Base-by-base conservation (phyloP, 108 stramenopile genomes). In the Asterionellopsis glacialis region DNA sequence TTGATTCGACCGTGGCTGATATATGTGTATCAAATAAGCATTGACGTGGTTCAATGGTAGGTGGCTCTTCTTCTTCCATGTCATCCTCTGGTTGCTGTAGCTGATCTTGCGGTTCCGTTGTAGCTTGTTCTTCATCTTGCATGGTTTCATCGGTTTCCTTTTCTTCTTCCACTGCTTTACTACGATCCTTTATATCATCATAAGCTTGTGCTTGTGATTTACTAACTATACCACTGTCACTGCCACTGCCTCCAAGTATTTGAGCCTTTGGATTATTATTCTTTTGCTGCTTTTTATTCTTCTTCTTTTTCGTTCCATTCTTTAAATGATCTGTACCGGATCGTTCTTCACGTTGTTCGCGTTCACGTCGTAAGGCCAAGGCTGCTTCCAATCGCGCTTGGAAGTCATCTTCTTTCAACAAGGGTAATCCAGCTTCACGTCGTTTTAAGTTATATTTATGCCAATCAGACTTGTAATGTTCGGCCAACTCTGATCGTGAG, bases 391-490 rank as follows among this genome's bases (percentile, higher is more conserved):
- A 63, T 27, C 94, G 82, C 11, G 76, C 68, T 49, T 74, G 72
- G 59, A 95, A 95, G 28, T 92, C 90, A 23, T 23, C 25, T 56
- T 91, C 80, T 41, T 70, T 65, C 44, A 95, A 45, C 63, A 89
- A 63, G 24, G 82, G 76, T 61, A 97, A 68, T 19, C 74, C 81
- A 11, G 88, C 87, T 48, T 94, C 88, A 45, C 95, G 86, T 45
- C 97, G 90, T 72, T 94, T 95, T 55, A 97, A 79, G 74, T 98
- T 98, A 82, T 96, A 96, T 55, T 86, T 79, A 75, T 98, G 98
- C 98, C 98, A 97, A 58, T 95, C 94, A 40, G 87, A 87, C 66
- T 89, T 93, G 86, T 94, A 94, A 56, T 94, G 93, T 13, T 78
- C 69, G 50, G 84, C 86, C 25, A 94, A 73, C 45, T 87, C 90